phyloP scores from a whole-genome alignment of 441 rosid genomes.

The Erysimum cheiri region DNA sequence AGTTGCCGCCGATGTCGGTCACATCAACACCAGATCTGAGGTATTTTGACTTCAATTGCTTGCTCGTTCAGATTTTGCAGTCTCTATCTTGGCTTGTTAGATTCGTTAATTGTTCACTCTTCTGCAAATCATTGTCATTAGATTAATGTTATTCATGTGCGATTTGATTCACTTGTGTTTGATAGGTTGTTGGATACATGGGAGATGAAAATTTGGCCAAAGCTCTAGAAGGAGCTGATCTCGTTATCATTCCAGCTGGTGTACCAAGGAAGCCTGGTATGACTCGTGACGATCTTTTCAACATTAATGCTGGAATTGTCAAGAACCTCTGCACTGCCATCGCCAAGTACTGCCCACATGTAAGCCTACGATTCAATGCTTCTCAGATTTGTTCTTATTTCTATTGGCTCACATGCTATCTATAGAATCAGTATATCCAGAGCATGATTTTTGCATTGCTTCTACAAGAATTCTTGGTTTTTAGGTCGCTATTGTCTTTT shows the following conservation, averaged over 20 bases:
- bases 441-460: conserved; percentile 1
- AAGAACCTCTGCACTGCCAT: conserved; percentile 78
- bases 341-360: conserved; percentile 87
- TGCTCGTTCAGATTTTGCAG: neutral
- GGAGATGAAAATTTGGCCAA: conserved; percentile 76
- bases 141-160: neutral
- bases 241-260: conserved; percentile 93
- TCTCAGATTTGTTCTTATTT: neutral
- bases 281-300: conserved; percentile 97
- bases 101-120: neutral
- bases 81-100: neutral
- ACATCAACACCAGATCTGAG: conserved; percentile 88
- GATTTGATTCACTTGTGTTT: conserved; percentile 11
- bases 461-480: neutral
- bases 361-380: conserved; percentile 44
- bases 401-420: neutral
- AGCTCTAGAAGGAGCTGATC: conserved; percentile 85
- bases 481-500: too few species aligned
- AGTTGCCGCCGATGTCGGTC: conserved; percentile 94
- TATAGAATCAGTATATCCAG: neutral
- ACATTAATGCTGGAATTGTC: conserved; percentile 94
- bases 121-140: neutral
- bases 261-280: conserved; percentile 96
- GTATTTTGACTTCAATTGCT: conserved; percentile 40
- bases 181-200: conserved; percentile 68